Evolutionary conservation across 1,139 yeast species (phyloP), one percentile per base, ranked within the genome.

Genomic region (Scheffersomyces quercinus): DNA sequence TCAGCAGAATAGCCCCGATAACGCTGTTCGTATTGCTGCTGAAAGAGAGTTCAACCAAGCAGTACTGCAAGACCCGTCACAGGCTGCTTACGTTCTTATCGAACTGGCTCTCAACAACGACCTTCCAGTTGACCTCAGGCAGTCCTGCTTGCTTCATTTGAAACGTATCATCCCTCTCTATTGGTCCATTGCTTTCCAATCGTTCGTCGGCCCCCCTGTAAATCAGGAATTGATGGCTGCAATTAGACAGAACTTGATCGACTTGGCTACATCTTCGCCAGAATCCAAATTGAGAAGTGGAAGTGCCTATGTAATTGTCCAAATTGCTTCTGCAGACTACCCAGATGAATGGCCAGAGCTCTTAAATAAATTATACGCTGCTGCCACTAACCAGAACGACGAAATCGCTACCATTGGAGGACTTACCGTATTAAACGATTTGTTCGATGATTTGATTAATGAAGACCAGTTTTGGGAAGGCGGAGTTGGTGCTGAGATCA

Each of bases 341-440:
- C 99, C 99, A 0, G 98, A 93, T 56, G 96, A 89, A 58, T 93
- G 98, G 98, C 96, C 97, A 0, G 76, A 74, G 28, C 69, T 93
- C 38, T 60, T 91, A 45, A 65, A 68, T 15, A 58, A 64, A 11
- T 59, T 87, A 39, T 80, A 81, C 55, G 55, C 61, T 14, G 65
- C 71, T 39, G 65, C 79, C 4, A 56, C 61, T 7, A 47, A 60
- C 11, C 59, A 65, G 30, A 60, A 67, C 28, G 50, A 66, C 52
- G 71, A 46, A 48, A 49, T 42, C 54, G 66, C 62, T 40, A 58
- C 81, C 29, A 65, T 83, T 35, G 96, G 95, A 7, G 89, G 91
- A 0, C 64, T 91, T 44, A 64, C 79, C 2, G 83, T 90, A 14
- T 68, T 93, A 50, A 82, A 81, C 51, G 97, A 91, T 48, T 73